Evolutionary conservation across 2,329 filamentous ascomycete genomes (phyloP), one percentile per base, ranked within the genome.

Genomic region (Aspergillus phoenicis): DNA sequence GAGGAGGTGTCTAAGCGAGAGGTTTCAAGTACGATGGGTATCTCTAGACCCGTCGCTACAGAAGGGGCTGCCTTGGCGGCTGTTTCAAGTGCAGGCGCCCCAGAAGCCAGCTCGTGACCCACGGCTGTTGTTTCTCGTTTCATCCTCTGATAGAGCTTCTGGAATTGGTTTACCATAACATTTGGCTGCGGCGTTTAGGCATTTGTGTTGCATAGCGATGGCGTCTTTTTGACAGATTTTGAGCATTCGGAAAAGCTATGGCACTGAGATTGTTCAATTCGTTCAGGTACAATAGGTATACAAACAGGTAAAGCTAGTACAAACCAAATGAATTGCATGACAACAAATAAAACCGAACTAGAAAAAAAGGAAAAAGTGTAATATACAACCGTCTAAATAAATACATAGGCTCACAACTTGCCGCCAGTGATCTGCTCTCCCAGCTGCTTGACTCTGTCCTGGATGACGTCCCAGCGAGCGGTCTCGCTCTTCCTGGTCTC

Each of bases 391-490:
- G 36, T 60, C 53, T 47, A 65, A 54, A 52, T 41, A 53, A 41
- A 43, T 49, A 38, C 30, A 13, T 15, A 30, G 52, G 53, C 60
- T 73, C 67, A 79, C 74, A 86, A 80, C 79, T 87, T 89, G 55
- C 88, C 88, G 58, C 88, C 88, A 20, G 87, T 90, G 68, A 91
- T 80, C 68, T 84, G 82, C 75, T 90, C 88, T 8, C 84, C 87
- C 70, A 91, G 84, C 74, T 81, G 85, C 78, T 82, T 85, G 70
- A 89, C 81, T 67, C 88, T 82, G 63, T 84, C 79, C 70, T 84
- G 82, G 36, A 82, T 83, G 48, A 84, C 53, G 64, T 67, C 78
- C 78, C 70, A 76, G 65, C 70, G 73, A 66, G 59, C 66, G 36
- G 67, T 57, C 60, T 78, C 75, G 43, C 67, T 74, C 68, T 62